phyloP scores from a whole-genome alignment of 2,329 filamentous ascomycete species.

The Clonostachys rosea region DNA sequence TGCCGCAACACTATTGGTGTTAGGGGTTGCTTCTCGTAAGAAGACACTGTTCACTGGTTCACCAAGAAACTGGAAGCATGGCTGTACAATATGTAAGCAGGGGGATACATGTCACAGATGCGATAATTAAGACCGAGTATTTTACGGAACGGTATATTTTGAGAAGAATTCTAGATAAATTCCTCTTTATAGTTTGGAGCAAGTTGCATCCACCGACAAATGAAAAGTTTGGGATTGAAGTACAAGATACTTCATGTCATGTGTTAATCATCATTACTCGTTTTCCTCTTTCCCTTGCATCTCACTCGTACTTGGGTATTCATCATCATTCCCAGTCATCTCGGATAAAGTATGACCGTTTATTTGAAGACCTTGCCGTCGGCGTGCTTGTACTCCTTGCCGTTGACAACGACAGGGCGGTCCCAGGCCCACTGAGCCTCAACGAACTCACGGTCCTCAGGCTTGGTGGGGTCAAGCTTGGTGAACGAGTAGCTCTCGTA shows the following conservation, averaged over 20 bases:
- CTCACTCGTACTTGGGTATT: conserved; percentile 3
- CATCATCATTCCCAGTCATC: conserved; percentile 13
- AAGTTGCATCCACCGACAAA: conserved; percentile 2
- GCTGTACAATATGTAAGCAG: background rate
- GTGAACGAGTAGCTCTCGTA: conserved; percentile 94
- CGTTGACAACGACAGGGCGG: conserved; percentile 71
- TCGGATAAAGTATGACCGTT: conserved; percentile 27
- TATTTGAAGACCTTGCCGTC: conserved; percentile 99
- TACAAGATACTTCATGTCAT: conserved; percentile 5
- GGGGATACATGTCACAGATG: background rate
- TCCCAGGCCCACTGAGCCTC: conserved; percentile 92
- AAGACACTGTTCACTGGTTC: too few species aligned
- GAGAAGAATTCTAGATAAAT: background rate
- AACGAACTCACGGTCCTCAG: conserved; percentile 81
- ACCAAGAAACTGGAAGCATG: too few species aligned
- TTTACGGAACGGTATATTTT: background rate
- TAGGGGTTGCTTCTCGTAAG: too few species aligned
- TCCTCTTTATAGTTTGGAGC: background rate
- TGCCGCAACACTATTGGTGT: too few species aligned
- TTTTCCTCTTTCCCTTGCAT: conserved; percentile 5
- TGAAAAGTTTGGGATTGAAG: conserved; percentile 2
- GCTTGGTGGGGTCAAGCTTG: conserved; percentile 88
- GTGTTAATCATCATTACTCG: conserved; percentile 8
- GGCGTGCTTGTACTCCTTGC: conserved; percentile 85
- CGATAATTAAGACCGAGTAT: background rate